phyloP scores from a whole-genome alignment of 495 filamentous ascomycete species.

The Podospora tetraspora region DNA sequence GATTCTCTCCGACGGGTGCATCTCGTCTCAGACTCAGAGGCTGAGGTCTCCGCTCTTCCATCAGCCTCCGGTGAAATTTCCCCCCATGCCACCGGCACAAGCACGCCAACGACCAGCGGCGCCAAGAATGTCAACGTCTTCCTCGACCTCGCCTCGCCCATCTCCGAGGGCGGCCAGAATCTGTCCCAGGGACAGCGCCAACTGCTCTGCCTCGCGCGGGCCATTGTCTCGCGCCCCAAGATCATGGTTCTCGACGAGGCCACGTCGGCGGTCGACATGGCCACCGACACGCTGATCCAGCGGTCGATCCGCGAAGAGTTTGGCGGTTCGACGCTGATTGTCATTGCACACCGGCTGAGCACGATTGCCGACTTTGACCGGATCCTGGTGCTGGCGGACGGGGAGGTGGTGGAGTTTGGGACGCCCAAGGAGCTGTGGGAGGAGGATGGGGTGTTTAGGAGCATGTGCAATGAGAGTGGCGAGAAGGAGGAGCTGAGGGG shows the following conservation, averaged over 20 bases:
- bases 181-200: slow-evolving; percentile 19
- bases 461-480: slow-evolving; percentile 65
- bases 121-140: slow-evolving; percentile 10
- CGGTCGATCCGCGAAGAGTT: slow-evolving; percentile 13
- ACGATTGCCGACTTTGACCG: slow-evolving; percentile 18
- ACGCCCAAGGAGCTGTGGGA: slow-evolving; percentile 58
- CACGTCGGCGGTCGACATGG: slow-evolving; percentile 15
- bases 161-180: slow-evolving; percentile 14
- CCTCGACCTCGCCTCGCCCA: slow-evolving; percentile 7
- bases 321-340: slow-evolving; percentile 13
- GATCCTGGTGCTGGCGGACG: slow-evolving; percentile 73
- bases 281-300: slow-evolving; percentile 14
- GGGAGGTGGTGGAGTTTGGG: slow-evolving; percentile 63
- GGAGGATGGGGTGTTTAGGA: slow-evolving; percentile 51
- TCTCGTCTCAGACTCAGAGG: slow-evolving; percentile 1
- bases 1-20: slow-evolving; percentile 9
- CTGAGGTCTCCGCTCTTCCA: background rate
- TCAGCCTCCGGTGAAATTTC: background rate
- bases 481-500: slow-evolving; percentile 53
- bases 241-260: slow-evolving; percentile 19
- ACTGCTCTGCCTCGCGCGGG: slow-evolving; percentile 18
- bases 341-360: slow-evolving; percentile 18
- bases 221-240: slow-evolving; percentile 9
- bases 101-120: background rate
- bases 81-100: background rate